phyloP scores from a whole-genome alignment of 164 flowering plant species.

The Tinospora cordifolia region DNA sequence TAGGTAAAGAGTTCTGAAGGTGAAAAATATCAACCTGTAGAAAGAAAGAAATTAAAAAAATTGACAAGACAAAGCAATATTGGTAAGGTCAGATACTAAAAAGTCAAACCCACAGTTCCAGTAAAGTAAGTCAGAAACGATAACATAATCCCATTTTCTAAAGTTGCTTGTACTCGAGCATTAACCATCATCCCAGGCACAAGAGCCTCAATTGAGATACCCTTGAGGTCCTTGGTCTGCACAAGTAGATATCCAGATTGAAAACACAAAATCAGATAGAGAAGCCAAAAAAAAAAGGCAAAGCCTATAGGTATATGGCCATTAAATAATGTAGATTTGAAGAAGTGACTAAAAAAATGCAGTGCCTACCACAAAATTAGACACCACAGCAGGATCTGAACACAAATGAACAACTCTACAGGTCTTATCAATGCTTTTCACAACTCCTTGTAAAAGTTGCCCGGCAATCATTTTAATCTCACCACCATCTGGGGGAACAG shows the following conservation, averaged over 20 bases:
- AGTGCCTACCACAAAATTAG: constrained; percentile 59
- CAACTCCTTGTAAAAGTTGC: constrained; percentile 69
- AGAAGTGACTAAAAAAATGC: not conserved
- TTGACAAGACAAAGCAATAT: not conserved
- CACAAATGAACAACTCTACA: constrained; percentile 67
- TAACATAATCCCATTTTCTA: constrained; percentile 85
- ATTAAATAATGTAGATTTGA: not conserved
- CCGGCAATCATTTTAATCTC: constrained; percentile 40
- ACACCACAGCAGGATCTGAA: constrained; percentile 51
- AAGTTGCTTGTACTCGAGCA: constrained; percentile 64
- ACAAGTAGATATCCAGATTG: constrained; percentile 1
- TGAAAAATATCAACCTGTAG: constrained; percentile 85
- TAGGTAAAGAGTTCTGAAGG: constrained; percentile 49
- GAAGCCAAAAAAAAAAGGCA: not conserved
- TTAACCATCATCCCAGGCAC: constrained; percentile 97
- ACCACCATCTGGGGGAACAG: constrained; percentile 31
- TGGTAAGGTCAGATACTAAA: not conserved
- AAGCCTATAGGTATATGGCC: not conserved
- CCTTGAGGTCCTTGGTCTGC: constrained; percentile 85
- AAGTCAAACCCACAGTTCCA: constrained; percentile 71
- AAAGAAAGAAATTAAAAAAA: constrained; percentile 3
- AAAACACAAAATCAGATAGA: constrained; percentile 10
- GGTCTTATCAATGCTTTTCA: constrained; percentile 61
- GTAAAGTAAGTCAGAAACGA: constrained; percentile 89
- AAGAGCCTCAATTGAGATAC: constrained; percentile 80